phyloP scores from a whole-genome alignment of 331 rosid species.

The Acacia concinna region DNA sequence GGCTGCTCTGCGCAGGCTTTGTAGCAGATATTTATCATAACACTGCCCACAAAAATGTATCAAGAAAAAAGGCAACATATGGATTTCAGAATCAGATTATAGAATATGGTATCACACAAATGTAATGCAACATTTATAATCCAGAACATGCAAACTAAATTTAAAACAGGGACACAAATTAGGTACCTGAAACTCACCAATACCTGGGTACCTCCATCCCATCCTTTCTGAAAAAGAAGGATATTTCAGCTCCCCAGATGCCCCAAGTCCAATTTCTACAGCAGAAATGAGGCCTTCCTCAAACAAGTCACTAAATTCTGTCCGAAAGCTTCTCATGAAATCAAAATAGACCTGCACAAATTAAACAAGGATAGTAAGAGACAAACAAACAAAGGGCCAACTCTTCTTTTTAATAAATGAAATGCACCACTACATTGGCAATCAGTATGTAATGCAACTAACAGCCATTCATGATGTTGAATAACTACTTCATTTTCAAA shows the following conservation, averaged over 20 bases:
- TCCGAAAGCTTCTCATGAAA: slow-evolving; percentile 94
- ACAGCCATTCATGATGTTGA: background rate
- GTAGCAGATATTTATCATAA: slow-evolving; percentile 83
- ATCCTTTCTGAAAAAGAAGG: slow-evolving; percentile 88
- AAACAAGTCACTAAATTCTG: slow-evolving; percentile 91
- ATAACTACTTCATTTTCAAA: slow-evolving; percentile 9
- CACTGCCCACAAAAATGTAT: slow-evolving; percentile 54
- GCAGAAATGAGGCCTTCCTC: slow-evolving; percentile 75
- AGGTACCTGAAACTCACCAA: slow-evolving; percentile 99
- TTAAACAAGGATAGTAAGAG: slow-evolving; percentile 30
- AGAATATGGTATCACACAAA: slow-evolving; percentile 4
- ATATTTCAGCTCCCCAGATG: slow-evolving; percentile 93
- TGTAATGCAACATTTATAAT: background rate
- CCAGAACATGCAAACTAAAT: slow-evolving; percentile 17
- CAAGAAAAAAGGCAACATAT: slow-evolving; percentile 19
- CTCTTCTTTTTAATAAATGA: background rate
- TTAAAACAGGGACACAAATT: slow-evolving; percentile 27
- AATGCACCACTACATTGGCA: slow-evolving; percentile 10
- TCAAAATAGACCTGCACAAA: slow-evolving; percentile 85
- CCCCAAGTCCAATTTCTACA: slow-evolving; percentile 89
- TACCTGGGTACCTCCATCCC: slow-evolving; percentile 99
- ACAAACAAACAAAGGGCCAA: background rate
- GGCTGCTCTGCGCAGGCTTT: slow-evolving; percentile 81
- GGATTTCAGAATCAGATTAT: slow-evolving; percentile 12
- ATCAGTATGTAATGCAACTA: slow-evolving; percentile 21